Percentiles rank a stretch among this genome's conserved stretches.
These are phyloP conservation scores for Saturnispora galanensis DNA, from an alignment of 805 yeast species.

Conservation along the genomic window DNA sequence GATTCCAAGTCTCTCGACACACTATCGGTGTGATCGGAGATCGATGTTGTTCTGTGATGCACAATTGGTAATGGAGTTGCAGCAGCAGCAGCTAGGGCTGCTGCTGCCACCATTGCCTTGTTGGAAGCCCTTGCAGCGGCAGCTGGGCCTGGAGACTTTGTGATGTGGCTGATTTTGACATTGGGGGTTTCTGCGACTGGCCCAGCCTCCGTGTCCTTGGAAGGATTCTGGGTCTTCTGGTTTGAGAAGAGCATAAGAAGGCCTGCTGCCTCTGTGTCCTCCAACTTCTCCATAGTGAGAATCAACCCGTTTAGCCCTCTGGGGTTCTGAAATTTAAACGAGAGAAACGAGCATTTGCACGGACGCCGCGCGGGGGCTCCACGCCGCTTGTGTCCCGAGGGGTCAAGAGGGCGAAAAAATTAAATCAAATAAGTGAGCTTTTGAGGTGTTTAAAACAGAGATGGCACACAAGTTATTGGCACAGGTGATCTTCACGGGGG, in stretches of 20 bases:
- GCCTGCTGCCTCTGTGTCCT: slow-evolving; percentile 32
- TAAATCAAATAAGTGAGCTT: background rate
- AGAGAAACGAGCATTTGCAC: background rate
- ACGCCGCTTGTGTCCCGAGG: background rate
- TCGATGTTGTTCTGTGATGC: background rate
- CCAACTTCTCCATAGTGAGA: slow-evolving; percentile 9
- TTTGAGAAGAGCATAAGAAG: slow-evolving; percentile 30
- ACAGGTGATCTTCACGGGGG: slow-evolving; percentile 88
- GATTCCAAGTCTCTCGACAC: slow-evolving; percentile 1
- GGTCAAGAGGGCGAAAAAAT: background rate
- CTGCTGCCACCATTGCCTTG: slow-evolving; percentile 69
- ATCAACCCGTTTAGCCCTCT: too few relatives aligned
- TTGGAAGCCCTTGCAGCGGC: slow-evolving; percentile 28
- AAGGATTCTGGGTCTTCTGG: slow-evolving; percentile 14
- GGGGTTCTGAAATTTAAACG: background rate
- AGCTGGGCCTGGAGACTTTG: slow-evolving; percentile 31
- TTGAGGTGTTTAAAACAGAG: background rate
- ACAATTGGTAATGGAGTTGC: slow-evolving; percentile 56
- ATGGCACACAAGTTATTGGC: slow-evolving; percentile 88
- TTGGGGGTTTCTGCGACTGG: background rate
- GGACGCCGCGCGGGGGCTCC: background rate
- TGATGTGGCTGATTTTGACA: slow-evolving; percentile 11
- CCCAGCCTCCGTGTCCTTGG: background rate
- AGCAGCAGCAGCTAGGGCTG: slow-evolving; percentile 76
- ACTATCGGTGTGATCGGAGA: slow-evolving; percentile 1